These are phyloP conservation scores for Candida glaebosa DNA, from an alignment of 805 yeast genomes.

Conservation along the genomic window DNA sequence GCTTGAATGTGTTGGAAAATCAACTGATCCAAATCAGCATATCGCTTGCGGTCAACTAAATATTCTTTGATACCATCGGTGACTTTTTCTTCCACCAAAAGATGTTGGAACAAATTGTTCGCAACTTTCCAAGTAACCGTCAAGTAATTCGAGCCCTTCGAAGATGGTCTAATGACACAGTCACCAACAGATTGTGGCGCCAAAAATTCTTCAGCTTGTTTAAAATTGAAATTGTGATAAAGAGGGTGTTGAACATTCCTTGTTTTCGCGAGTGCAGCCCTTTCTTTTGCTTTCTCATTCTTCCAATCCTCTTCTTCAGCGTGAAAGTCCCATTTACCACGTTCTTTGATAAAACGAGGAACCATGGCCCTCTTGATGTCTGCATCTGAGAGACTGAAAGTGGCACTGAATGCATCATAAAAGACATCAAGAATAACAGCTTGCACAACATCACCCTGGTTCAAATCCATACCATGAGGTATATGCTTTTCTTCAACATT, in stretches of 20 bases:
- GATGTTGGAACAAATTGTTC: slow-evolving; percentile 85
- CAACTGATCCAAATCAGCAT: slow-evolving; percentile 89
- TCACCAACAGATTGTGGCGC: slow-evolving; percentile 90
- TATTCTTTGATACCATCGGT: slow-evolving; percentile 58
- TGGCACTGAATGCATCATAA: slow-evolving; percentile 72
- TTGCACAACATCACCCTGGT: slow-evolving; percentile 77
- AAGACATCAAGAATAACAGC: slow-evolving; percentile 72
- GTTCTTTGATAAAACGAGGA: slow-evolving; percentile 49
- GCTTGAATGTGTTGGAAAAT: slow-evolving; percentile 84
- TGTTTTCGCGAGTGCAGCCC: slow-evolving; percentile 62
- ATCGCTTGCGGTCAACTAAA: slow-evolving; percentile 66
- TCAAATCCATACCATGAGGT: slow-evolving; percentile 41
- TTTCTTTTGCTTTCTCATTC: slow-evolving; percentile 56
- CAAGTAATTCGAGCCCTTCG: slow-evolving; percentile 81
- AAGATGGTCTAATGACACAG: slow-evolving; percentile 90
- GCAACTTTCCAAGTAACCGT: slow-evolving; percentile 97
- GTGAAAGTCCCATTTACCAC: slow-evolving; percentile 74
- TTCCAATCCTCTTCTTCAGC: slow-evolving; percentile 67
- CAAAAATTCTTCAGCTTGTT: slow-evolving; percentile 89
- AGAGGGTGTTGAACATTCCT: slow-evolving; percentile 89
- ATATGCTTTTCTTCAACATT: slow-evolving; percentile 44
- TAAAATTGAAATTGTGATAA: slow-evolving; percentile 76
- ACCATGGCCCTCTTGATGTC: slow-evolving; percentile 56
- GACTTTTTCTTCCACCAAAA: slow-evolving; percentile 76
- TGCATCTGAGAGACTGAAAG: slow-evolving; percentile 63